Percentiles rank a stretch among this genome's conserved stretches.
Evolutionary conservation across 495 filamentous ascomycete genomes (phyloP).

Genomic region (Cladorrhinum samala): DNA sequence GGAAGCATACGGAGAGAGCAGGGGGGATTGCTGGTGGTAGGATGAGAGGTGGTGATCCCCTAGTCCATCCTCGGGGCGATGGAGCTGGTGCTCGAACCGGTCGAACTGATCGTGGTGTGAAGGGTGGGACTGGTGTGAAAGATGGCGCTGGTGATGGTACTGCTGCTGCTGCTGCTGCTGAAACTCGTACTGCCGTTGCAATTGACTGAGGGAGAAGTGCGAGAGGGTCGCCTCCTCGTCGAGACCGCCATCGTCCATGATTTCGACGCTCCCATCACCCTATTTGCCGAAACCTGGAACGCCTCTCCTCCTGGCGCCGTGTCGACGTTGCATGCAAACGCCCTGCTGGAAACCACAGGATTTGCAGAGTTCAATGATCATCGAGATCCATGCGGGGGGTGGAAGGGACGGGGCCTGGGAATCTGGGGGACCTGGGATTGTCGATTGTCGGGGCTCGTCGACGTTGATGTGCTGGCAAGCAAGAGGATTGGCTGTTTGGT

Average conservation of each 20-base stretch:
- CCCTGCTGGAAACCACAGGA: conserved; percentile 15
- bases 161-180: conserved; percentile 7
- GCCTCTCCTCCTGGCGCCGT: conserved; percentile 2
- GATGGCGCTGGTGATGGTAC: conserved; percentile 2
- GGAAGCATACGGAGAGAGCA: conserved; percentile 33
- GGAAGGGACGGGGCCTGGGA: too few relatives aligned
- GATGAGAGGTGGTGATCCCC: conserved; percentile 7
- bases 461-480: conserved; percentile 34
- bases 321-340: conserved; percentile 11
- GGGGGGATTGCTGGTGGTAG: conserved; percentile 18
- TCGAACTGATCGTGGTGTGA: conserved; percentile 6
- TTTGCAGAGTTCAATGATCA: conserved; percentile 22
- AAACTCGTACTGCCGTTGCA: conserved; percentile 7
- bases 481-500: conserved; percentile 25
- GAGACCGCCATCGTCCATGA: conserved; percentile 33
- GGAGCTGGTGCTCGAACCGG: conserved; percentile 6
- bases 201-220: conserved; percentile 11
- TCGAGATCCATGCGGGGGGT: conserved; percentile 27
- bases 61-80: conserved; percentile 6
- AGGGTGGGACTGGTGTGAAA: conserved; percentile 4
- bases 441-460: conserved; percentile 25
- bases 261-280: conserved; percentile 24
- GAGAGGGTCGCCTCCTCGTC: conserved; percentile 26
- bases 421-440: background rate
- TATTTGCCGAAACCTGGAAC: conserved; percentile 1